Evolutionary conservation across 345 rosid genomes (phyloP).

Genomic region (Moricandia moricandioides): DNA sequence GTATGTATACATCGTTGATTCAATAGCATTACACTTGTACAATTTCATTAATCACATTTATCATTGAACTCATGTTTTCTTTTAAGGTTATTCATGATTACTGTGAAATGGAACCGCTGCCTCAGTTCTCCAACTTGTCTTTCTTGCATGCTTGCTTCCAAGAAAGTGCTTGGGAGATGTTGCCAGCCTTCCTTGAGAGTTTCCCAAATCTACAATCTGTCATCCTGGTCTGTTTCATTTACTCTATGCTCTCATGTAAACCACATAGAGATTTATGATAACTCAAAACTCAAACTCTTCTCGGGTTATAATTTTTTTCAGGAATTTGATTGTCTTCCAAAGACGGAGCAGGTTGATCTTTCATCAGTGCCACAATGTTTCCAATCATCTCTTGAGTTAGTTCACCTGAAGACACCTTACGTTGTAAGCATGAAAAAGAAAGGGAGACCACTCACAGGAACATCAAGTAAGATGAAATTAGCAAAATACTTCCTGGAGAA

Average conservation of each 20-base stretch:
- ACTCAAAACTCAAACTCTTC: not conserved
- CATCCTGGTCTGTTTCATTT: conserved; percentile 14
- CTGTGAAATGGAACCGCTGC: conserved; percentile 14
- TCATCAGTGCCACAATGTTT: conserved; percentile 22
- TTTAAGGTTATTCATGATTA: conserved; percentile 22
- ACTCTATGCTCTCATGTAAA: conserved; percentile 1
- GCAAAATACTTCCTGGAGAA: conserved; percentile 27
- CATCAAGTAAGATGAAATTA: conserved; percentile 22
- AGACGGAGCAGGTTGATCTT: not conserved
- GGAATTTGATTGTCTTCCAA: conserved; percentile 20
- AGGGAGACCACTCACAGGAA: conserved; percentile 6
- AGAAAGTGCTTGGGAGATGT: conserved; percentile 12
- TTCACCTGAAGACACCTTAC: conserved; percentile 13
- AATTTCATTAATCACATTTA: not conserved
- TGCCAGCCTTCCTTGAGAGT: conserved; percentile 25
- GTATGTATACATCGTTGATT: conserved; percentile 10
- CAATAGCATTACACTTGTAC: not conserved
- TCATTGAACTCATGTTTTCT: not conserved
- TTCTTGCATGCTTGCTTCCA: conserved; percentile 10
- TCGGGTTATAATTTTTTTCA: not conserved
- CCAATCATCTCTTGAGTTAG: conserved; percentile 20
- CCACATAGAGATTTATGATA: not conserved
- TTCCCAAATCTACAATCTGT: conserved; percentile 21
- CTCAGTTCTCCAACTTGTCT: conserved; percentile 27
- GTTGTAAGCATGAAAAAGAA: not conserved